A percentile compares a stretch with the other conserved stretches of the same genome.
Evolutionary conservation across 192 early-diverging fungal genomes (phyloP).

Genomic region (Pilaira anomala): DNA sequence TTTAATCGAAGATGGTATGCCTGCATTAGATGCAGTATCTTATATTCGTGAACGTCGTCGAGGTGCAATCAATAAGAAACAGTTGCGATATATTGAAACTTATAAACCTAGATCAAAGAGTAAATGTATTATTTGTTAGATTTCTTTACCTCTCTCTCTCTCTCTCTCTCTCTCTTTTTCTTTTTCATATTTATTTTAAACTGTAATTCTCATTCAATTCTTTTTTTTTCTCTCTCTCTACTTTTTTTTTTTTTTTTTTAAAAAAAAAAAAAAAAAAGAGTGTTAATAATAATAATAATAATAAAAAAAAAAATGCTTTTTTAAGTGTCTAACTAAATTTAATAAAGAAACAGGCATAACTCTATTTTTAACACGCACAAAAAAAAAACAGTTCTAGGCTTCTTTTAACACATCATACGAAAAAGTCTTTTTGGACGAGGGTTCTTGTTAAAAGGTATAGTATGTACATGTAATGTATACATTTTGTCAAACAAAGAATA

Average conservation of each 20-base stretch:
- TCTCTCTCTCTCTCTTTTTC: neutral
- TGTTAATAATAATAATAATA: neutral
- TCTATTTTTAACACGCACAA: no score
- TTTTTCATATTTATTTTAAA: neutral
- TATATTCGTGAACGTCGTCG: conserved; percentile 69
- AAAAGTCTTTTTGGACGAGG: no score
- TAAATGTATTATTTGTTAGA: conserved; percentile 40
- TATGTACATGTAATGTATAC: no score
- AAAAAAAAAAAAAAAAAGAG: neutral
- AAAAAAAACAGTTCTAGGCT: no score
- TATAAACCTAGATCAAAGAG: conserved; percentile 51
- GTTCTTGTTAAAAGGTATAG: no score
- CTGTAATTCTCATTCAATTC: neutral
- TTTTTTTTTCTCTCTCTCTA: neutral
- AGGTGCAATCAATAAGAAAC: conserved; percentile 73
- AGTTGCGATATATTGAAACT: conserved; percentile 60
- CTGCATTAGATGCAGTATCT: conserved; percentile 68
- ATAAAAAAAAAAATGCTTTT: no score
- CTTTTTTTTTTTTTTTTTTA: conserved; percentile 2
- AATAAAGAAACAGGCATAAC: no score
- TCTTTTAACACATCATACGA: no score
- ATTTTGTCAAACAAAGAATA: no score
- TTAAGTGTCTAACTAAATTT: no score
- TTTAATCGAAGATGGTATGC: conserved; percentile 78
- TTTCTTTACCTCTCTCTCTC: neutral